Base-by-base conservation (phyloP, 2,329 filamentous ascomycete species). In the Cercospora zeina region DNA sequence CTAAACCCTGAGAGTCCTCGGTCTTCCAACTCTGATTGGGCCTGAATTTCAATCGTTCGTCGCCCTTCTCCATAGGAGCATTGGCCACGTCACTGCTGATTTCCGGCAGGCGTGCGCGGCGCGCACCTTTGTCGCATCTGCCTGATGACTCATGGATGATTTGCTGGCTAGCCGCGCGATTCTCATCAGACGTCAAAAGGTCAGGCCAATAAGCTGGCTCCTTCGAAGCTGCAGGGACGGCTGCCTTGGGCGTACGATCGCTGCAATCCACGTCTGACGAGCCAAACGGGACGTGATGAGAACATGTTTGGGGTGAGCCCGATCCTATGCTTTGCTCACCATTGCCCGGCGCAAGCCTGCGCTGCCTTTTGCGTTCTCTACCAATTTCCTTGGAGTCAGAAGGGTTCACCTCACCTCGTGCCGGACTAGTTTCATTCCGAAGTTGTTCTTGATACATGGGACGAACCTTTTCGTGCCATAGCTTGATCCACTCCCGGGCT, bases 381-480 rank as follows among this genome's bases (percentile, higher is more conserved):
- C 14, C 19, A 30, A 30, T 50, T 31, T 11, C 24, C 16, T 24
- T 21, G 14, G 24, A 5, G 27, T 31, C 27, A n/a, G 14, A 50
- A 30, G 13, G 24, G n/a, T n/a, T 30, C 47, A 27, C 37, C 19
- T 14, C 16, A 34, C 7, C n/a, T 16, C n/a, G 2, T 58, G 31
- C 21, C 45, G 42, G 4, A 51, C 21, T 14, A 16, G 27, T 8
- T 16, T 34, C 14, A 36, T 31, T 42, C 13, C 13, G 16, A 30
- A 42, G 45, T 30, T 60, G 58, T 27, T 31, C 34, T 33, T 36
- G 37, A n/a, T 51, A 57, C 10, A 63, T 57, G 1, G 74, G 73
- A 21, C 63, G 58, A 9, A 73, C 72, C 14, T 58, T 49, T 9
- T 64, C 39, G 37, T 70, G 59, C 31, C 69, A 76, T 37, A 70